phyloP scores from a whole-genome alignment of 768 basidiomycete genomes.

The Multifurca ochricompacta region DNA sequence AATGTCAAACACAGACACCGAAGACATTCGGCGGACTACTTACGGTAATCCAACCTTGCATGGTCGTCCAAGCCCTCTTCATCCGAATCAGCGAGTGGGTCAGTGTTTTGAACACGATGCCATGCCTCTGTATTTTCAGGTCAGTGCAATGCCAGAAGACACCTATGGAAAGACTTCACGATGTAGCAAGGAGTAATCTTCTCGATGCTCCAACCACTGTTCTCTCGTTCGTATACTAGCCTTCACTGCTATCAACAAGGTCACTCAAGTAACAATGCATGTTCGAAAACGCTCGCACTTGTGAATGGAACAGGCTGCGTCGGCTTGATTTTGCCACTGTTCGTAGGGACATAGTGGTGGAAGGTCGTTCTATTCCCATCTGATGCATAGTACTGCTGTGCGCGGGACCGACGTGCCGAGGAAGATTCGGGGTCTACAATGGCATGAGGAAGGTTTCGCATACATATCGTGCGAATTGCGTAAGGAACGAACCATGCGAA shows the following conservation, averaged over 20 bases:
- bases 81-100: constrained; percentile 67
- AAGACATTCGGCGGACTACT: constrained; percentile 23
- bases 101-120: constrained; percentile 53
- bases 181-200: constrained; percentile 36
- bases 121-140: constrained; percentile 51
- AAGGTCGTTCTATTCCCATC: constrained; percentile 21
- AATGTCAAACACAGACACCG: neutral
- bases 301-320: constrained; percentile 5
- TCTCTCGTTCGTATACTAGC: constrained; percentile 15
- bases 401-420: constrained; percentile 14
- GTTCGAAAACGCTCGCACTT: constrained; percentile 13
- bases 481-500: constrained; percentile 17
- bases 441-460: neutral
- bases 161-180: constrained; percentile 26
- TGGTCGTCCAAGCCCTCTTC: constrained; percentile 62
- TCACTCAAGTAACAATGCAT: neutral
- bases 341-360: constrained; percentile 21
- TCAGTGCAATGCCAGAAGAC: constrained; percentile 11
- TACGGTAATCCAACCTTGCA: constrained; percentile 58
- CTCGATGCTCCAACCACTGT: constrained; percentile 11
- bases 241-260: constrained; percentile 5
- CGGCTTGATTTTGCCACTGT: constrained; percentile 14
- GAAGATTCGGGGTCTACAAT: constrained; percentile 12
- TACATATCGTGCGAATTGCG: neutral
- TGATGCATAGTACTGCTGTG: constrained; percentile 16